phyloP scores from a whole-genome alignment of 306 rosid genomes.

The Begonia masoniana region DNA sequence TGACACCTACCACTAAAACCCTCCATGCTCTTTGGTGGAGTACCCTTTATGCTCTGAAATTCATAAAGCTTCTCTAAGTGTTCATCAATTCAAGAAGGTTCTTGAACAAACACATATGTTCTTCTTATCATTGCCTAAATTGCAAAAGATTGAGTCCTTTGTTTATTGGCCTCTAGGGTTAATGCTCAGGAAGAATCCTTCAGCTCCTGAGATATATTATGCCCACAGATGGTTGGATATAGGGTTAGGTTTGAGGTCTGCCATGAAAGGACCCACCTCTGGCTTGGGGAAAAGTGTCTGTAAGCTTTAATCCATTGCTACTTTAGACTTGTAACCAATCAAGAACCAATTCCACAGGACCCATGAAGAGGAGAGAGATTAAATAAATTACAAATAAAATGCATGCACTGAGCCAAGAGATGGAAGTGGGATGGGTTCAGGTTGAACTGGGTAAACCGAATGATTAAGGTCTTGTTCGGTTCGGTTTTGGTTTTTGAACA shows the following conservation, averaged over 20 bases:
- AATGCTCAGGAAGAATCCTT: constrained; percentile 12
- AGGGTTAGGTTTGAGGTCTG: background rate
- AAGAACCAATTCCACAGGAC: constrained; percentile 30
- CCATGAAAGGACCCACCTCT: background rate
- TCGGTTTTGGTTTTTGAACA: too few species aligned
- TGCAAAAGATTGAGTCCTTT: constrained; percentile 18
- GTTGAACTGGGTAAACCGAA: too few species aligned
- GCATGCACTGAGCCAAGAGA: constrained; percentile 1
- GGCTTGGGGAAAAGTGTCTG: background rate
- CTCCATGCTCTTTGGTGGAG: too few species aligned
- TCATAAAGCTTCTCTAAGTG: constrained; percentile 2
- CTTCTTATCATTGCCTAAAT: constrained; percentile 18
- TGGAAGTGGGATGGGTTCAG: background rate
- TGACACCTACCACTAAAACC: too few species aligned
- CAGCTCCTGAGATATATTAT: background rate
- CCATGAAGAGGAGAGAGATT: background rate
- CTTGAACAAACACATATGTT: constrained; percentile 5
- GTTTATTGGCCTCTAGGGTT: background rate
- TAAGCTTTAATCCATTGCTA: background rate
- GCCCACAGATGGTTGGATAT: too few species aligned
- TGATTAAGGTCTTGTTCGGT: too few species aligned
- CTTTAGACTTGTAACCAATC: constrained; percentile 17
- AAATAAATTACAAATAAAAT: background rate
- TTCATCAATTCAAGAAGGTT: constrained; percentile 14
- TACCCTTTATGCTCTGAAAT: too few species aligned